phyloP scores from a whole-genome alignment of 2,329 filamentous ascomycete species.

The Lachnellula arida region DNA sequence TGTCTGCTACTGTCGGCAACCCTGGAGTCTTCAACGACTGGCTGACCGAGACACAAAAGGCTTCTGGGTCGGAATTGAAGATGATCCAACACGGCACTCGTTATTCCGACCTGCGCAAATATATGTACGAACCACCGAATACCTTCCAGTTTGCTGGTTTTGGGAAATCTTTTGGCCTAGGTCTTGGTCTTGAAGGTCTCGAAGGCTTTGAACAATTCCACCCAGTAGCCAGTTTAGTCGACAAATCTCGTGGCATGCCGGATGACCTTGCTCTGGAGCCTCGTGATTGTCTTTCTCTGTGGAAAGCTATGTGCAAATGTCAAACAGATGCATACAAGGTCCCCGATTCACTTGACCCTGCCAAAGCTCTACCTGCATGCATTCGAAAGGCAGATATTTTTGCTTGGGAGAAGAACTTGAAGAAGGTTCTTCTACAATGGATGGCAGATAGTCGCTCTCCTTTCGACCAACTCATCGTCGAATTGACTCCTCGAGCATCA shows the following conservation, averaged over 20 bases:
- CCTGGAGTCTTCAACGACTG: constrained; percentile 65
- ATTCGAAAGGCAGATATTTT: constrained; percentile 63
- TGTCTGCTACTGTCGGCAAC: constrained; percentile 77
- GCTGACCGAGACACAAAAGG: constrained; percentile 59
- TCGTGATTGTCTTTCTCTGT: constrained; percentile 63
- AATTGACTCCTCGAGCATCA: constrained; percentile 36
- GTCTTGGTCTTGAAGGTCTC: constrained; percentile 42
- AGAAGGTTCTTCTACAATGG: constrained; percentile 54
- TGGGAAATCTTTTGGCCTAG: constrained; percentile 33
- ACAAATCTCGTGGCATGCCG: constrained; percentile 58
- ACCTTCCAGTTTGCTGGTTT: constrained; percentile 34
- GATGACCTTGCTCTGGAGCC: constrained; percentile 66
- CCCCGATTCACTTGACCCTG: constrained; percentile 45
- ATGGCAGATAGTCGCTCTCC: constrained; percentile 47
- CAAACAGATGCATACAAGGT: constrained; percentile 49
- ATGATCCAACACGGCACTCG: constrained; percentile 65
- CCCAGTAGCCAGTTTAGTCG: constrained; percentile 58
- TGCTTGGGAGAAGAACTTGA: constrained; percentile 59
- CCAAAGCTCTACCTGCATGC: constrained; percentile 44
- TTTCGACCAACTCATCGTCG: constrained; percentile 41
- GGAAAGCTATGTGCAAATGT: constrained; percentile 57
- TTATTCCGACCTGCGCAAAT: constrained; percentile 77
- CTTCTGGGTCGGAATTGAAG: constrained; percentile 57
- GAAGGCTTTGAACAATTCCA: constrained; percentile 45
- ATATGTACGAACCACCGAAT: constrained; percentile 53